A percentile compares a stretch with the other conserved stretches of the same genome.
These are phyloP conservation scores for Aspergillus leporis DNA, from an alignment of 495 filamentous ascomycete genomes.

Conservation along the genomic window DNA sequence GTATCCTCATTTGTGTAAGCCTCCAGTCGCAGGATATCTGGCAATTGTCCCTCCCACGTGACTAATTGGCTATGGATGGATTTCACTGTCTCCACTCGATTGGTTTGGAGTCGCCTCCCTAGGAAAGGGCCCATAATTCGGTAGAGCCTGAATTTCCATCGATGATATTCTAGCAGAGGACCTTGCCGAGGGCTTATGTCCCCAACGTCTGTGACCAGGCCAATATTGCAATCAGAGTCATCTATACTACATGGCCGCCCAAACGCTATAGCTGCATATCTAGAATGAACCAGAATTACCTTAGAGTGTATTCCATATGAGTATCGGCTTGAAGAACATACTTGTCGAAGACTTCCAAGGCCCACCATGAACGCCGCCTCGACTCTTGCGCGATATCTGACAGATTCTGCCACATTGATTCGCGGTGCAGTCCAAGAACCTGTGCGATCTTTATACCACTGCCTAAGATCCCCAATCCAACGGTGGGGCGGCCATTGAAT, in stretches of 20 bases:
- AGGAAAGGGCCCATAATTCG: constrained; percentile 1
- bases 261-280: constrained; percentile 3
- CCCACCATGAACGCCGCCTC: constrained; percentile 4
- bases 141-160: constrained; percentile 4
- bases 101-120: background rate
- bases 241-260: constrained; percentile 4
- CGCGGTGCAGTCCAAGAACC: constrained; percentile 7
- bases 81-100: background rate
- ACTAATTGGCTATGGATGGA: background rate
- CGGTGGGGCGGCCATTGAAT: constrained; percentile 16
- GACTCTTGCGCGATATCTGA: background rate
- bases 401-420: background rate
- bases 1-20: background rate
- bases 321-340: background rate
- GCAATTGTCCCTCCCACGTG: background rate
- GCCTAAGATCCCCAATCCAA: constrained; percentile 11
- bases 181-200: background rate
- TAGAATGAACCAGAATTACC: background rate
- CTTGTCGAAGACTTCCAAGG: constrained; percentile 2
- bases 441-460: constrained; percentile 18
- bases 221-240: constrained; percentile 1
- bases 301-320: background rate
- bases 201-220: background rate
- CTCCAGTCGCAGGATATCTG: background rate
- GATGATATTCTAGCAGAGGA: background rate